Evolutionary conservation across 164 flowering plant genomes (phyloP), one percentile per base, ranked within the genome.

Genomic region (Macadamia tetraphylla): DNA sequence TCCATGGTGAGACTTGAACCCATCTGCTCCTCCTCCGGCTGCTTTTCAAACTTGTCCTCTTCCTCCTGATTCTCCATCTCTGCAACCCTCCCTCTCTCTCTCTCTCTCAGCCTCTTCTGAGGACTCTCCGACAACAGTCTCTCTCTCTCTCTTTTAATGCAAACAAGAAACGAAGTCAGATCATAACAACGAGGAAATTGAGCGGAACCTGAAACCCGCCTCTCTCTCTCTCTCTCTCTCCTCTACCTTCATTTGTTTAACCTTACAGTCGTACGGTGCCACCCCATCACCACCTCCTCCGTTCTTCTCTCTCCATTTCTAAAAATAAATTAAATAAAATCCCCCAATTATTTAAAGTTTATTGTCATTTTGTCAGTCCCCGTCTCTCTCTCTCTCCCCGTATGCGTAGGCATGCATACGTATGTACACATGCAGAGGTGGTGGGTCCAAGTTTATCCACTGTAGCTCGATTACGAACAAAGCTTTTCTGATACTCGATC

Each of bases 1-100:
- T 94, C 97, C 87, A 80, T 73, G 3, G 97, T 94, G 68, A 88
- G 75, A 79, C 80, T 79, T 62, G 94, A 87, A 5, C 83, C 86
- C 61, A 75, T 70, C 64, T 75, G 64, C 70, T 62, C 86, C 76
- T 81, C 85, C 74, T 73, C 78, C 42, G 49, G 14, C 10, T 29
- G 11, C 23, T 73, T 80, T 13, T 42, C 77, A 40, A 42, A 52
- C 32, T 44, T 59, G 11, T 66, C 78, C 12, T 64, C 81, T 53
- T 72, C 74, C 66, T 60, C 73, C 5, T 63, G 67, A 51, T 78
- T 82, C 73, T 77, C 84, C 84, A 75, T 79, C 66, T 64, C 71
- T 65, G 78, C 70, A 66, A 46, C 23, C 23, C 23, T 23, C 23
- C 23, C 23, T 23, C 23, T 23, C 48, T 73, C 71, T 74, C 71